A percentile compares a stretch with the other conserved stretches of the same genome.
Evolutionary conservation across 2,329 filamentous ascomycete genomes (phyloP).

Genomic region (Xylariaceae sp.): DNA sequence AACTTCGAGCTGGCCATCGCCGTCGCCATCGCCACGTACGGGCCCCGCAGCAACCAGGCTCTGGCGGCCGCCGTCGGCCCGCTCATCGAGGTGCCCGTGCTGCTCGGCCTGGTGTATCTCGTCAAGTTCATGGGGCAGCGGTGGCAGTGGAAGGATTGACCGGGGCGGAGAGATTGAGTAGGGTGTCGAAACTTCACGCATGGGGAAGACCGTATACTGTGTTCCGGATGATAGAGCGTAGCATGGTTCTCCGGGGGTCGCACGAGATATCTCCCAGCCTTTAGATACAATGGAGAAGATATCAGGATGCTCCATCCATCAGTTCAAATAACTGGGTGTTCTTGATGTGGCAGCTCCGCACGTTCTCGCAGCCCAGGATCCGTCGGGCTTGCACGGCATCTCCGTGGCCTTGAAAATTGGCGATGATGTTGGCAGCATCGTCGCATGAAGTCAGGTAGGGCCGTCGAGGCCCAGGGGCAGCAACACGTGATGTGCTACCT

Average conservation of each 20-base stretch:
- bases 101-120: slow-evolving; percentile 70
- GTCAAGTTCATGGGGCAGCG: slow-evolving; percentile 51
- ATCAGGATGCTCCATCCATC: slow-evolving; percentile 22
- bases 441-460: slow-evolving; percentile 24
- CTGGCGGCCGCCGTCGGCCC: slow-evolving; percentile 78
- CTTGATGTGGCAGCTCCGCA: slow-evolving; percentile 19
- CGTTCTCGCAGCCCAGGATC: slow-evolving; percentile 16
- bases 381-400: slow-evolving; percentile 11
- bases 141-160: slow-evolving; percentile 52
- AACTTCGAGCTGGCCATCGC: slow-evolving; percentile 92
- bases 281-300: too few relatives aligned
- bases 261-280: too few relatives aligned
- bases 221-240: too few relatives aligned
- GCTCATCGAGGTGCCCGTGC: slow-evolving; percentile 76
- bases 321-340: slow-evolving; percentile 25
- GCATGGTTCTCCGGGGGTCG: too few relatives aligned
- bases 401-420: slow-evolving; percentile 17
- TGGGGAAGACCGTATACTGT: too few relatives aligned
- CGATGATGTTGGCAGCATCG: slow-evolving; percentile 20
- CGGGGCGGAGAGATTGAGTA: too few relatives aligned
- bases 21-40: slow-evolving; percentile 75
- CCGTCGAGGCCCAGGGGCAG: too few relatives aligned
- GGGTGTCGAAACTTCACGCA: too few relatives aligned
- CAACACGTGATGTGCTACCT: too few relatives aligned
- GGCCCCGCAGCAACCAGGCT: slow-evolving; percentile 69